Evolutionary conservation across 257 asterid genomes (phyloP), one percentile per base, ranked within the genome.

Genomic region (Galeopsis tetrahit): DNA sequence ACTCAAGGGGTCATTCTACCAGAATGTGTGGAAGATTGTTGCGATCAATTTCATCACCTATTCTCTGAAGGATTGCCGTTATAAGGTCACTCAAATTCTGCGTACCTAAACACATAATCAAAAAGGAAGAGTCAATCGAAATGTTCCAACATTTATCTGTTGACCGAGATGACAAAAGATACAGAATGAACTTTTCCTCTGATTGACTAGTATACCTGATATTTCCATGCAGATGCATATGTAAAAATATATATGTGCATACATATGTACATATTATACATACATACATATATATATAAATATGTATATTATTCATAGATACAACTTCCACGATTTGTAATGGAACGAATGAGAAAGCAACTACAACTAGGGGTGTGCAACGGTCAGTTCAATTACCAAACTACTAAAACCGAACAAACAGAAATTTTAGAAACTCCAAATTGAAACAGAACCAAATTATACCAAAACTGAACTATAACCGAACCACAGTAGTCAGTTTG

Each of bases 11-110:
- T 11, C 4, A 21, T 46, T 40, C n/a, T 78, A 94, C 99, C 96
- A 94, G 86, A 83, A 94, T 88, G 52, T 94, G 97, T 28, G 99
- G 99, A 71, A 91, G 89, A 63, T 87, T 88, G 82, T 71, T 88
- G 49, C 87, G 88, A 77, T 91, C 96, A 72, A 94, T 94, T 76
- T 94, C 97, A 57, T 82, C 85, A 43, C 97, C 97, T 61, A 89
- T 72, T 85, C 99, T 88, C 76, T 94, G 97, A 82, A 94, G 87
- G 78, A 94, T 86, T 63, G 99, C 86, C 8, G 99, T 86, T 77
- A 91, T 85, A 61, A 94, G 79, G 28, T 94, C 95, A 13, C 96
- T 67, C 88, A 94, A 78, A 72, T 71, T 87, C 66, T 82, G 91
- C 38, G 91, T 82, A 70, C 85, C 99, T 94, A 80, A 71, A 81